Conservation (phyloP, 139 green algal species). For the Micractinium sp. region DNA sequence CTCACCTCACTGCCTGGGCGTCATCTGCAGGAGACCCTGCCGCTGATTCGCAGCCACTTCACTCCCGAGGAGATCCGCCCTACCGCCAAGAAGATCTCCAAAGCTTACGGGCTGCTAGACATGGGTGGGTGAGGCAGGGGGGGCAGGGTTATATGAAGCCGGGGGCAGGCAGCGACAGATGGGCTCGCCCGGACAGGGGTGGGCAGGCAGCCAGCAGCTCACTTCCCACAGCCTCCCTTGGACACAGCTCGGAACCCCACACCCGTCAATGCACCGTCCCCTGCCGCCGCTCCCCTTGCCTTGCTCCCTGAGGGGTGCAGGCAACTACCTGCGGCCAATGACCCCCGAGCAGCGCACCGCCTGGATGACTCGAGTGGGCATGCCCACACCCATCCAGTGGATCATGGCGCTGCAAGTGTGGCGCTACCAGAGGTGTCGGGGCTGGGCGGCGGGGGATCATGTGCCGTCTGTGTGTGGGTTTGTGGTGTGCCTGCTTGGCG, state of each 20-base stretch:
- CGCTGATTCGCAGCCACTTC: constrained; percentile 10
- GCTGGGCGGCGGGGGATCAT: not conserved
- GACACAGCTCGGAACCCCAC: too few species aligned
- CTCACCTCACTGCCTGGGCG: not conserved
- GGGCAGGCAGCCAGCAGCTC: too few species aligned
- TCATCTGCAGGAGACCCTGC: constrained; percentile 3
- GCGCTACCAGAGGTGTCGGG: not conserved
- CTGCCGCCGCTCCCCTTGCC: too few species aligned
- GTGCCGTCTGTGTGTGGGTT: not conserved
- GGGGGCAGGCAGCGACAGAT: not conserved
- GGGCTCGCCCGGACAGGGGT: too few species aligned
- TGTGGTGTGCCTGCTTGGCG: too few species aligned
- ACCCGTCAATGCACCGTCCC: too few species aligned
- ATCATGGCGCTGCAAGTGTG: not conserved
- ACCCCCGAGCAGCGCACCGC: not conserved
- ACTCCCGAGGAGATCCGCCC: constrained; percentile 3
- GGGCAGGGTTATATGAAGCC: not conserved
- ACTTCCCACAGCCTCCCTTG: too few species aligned
- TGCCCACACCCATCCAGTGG: not conserved
- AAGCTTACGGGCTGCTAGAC: not conserved
- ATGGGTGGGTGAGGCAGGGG: not conserved
- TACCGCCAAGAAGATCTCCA: not conserved
- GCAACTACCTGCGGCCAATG: constrained; percentile 15
- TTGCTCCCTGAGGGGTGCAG: not conserved
- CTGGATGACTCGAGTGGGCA: constrained; percentile 9